Percentiles rank a stretch among this genome's conserved stretches.
Conservation (phyloP, 2,329 filamentous ascomycete genomes). For the Tolypocladium ophioglossoides region DNA sequence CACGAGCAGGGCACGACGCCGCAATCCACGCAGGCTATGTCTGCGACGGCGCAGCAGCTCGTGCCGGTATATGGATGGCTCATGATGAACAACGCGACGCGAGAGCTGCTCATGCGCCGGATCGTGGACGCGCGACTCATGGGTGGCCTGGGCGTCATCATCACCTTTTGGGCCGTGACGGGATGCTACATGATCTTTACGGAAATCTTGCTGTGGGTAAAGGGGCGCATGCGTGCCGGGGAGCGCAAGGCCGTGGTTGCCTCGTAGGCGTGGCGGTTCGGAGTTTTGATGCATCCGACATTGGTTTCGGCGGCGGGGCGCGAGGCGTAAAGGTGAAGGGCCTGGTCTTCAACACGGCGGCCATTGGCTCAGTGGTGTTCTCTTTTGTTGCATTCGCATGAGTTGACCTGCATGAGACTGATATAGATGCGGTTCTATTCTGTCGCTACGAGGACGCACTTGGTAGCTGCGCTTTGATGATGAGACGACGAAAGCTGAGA, state of each 20-base stretch:
- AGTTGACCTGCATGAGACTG: too few species aligned
- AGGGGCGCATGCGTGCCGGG: slow-evolving; percentile 18
- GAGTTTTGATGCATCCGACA: neutral
- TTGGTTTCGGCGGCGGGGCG: neutral
- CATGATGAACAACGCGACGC: slow-evolving; percentile 28
- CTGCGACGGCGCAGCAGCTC: slow-evolving; percentile 17
- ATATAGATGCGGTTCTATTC: neutral
- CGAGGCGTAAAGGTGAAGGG: neutral
- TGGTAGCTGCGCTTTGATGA: neutral
- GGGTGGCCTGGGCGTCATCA: slow-evolving; percentile 34
- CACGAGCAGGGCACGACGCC: slow-evolving; percentile 13
- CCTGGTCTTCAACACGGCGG: neutral
- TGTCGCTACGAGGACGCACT: neutral
- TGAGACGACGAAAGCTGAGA: neutral
- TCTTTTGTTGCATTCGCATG: neutral
- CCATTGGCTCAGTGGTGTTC: neutral
- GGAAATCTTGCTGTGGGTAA: slow-evolving; percentile 30
- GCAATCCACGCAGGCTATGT: slow-evolving; percentile 6
- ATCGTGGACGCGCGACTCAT: slow-evolving; percentile 33
- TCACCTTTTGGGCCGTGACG: slow-evolving; percentile 37
- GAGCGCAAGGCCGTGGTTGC: slow-evolving; percentile 11
- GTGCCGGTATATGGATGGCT: slow-evolving; percentile 34
- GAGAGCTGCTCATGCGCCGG: slow-evolving; percentile 21
- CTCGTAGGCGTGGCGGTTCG: neutral
- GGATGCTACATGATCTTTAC: slow-evolving; percentile 39